These are phyloP conservation scores for Pichia sp. DNA, from an alignment of 1,139 yeast genomes.

Conservation along the genomic window DNA sequence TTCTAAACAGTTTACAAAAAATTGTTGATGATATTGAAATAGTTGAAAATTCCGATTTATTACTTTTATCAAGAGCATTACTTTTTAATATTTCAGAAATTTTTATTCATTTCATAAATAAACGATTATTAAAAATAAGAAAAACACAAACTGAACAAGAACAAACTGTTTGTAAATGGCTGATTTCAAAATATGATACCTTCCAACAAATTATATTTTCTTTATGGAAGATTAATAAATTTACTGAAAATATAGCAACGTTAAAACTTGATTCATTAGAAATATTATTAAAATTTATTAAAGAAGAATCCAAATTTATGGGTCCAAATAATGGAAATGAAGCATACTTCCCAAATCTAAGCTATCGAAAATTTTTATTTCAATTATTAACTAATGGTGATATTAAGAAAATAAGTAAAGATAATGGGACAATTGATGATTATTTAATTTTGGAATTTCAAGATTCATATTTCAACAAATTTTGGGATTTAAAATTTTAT, in stretches of 20 bases:
- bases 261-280: slow-evolving; percentile 60
- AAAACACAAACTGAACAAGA: slow-evolving; percentile 39
- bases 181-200: slow-evolving; percentile 50
- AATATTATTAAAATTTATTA: slow-evolving; percentile 53
- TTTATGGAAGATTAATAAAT: slow-evolving; percentile 32
- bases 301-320: slow-evolving; percentile 50
- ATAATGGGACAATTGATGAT: slow-evolving; percentile 47
- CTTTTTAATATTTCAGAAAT: slow-evolving; percentile 48
- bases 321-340: slow-evolving; percentile 41
- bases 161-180: slow-evolving; percentile 52
- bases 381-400: slow-evolving; percentile 38
- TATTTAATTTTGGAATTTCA: slow-evolving; percentile 56
- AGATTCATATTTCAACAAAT: slow-evolving; percentile 45
- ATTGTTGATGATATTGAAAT: slow-evolving; percentile 27
- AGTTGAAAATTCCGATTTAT: slow-evolving; percentile 25
- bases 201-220: slow-evolving; percentile 43
- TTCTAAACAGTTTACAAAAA: slow-evolving; percentile 37
- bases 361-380: slow-evolving; percentile 45
- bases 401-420: slow-evolving; percentile 30
- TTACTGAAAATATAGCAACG: slow-evolving; percentile 33
- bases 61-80: slow-evolving; percentile 41
- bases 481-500: slow-evolving; percentile 64
- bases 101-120: slow-evolving; percentile 47
- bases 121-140: slow-evolving; percentile 22
- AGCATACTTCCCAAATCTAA: slow-evolving; percentile 56